Evolutionary conservation across 768 basidiomycete genomes (phyloP).

Genomic region (Pleurotus pulmonarius): DNA sequence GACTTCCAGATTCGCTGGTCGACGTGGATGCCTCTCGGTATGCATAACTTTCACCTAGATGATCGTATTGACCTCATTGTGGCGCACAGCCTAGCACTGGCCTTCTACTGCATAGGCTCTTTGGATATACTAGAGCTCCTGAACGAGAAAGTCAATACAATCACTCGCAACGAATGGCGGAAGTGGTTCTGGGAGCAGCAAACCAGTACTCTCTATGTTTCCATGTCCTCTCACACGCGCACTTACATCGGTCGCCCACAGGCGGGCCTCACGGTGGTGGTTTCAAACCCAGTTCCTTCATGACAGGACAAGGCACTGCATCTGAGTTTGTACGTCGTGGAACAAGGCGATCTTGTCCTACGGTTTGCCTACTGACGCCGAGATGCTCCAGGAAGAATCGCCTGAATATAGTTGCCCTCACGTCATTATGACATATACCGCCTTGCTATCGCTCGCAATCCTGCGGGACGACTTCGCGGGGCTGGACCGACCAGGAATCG

Average conservation of each 20-base stretch:
- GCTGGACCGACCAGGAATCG: slow-evolving; percentile 67
- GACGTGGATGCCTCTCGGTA: slow-evolving; percentile 75
- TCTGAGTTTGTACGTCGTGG: slow-evolving; percentile 12
- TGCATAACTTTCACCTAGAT: neutral
- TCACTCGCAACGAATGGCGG: slow-evolving; percentile 61
- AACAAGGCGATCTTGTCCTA: slow-evolving; percentile 1
- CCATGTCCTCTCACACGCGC: slow-evolving; percentile 7
- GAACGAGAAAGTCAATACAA: slow-evolving; percentile 37
- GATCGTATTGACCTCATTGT: too few species aligned
- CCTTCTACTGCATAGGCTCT: slow-evolving; percentile 84
- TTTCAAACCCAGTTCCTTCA: slow-evolving; percentile 74
- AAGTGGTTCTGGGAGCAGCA: slow-evolving; percentile 93
- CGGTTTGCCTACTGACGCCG: neutral
- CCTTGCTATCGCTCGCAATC: slow-evolving; percentile 77
- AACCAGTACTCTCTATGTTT: slow-evolving; percentile 37
- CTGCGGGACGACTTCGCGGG: slow-evolving; percentile 79
- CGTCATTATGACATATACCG: slow-evolving; percentile 92
- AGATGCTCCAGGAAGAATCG: slow-evolving; percentile 26
- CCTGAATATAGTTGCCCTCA: slow-evolving; percentile 68
- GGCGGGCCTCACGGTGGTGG: slow-evolving; percentile 60
- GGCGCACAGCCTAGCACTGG: slow-evolving; percentile 65
- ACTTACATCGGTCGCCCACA: slow-evolving; percentile 19
- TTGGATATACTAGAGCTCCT: slow-evolving; percentile 71
- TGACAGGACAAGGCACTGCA: slow-evolving; percentile 36
- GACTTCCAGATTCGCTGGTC: slow-evolving; percentile 65